Evolutionary conservation across 768 basidiomycete species (phyloP).

Genomic region (Saitozyma podzolica): DNA sequence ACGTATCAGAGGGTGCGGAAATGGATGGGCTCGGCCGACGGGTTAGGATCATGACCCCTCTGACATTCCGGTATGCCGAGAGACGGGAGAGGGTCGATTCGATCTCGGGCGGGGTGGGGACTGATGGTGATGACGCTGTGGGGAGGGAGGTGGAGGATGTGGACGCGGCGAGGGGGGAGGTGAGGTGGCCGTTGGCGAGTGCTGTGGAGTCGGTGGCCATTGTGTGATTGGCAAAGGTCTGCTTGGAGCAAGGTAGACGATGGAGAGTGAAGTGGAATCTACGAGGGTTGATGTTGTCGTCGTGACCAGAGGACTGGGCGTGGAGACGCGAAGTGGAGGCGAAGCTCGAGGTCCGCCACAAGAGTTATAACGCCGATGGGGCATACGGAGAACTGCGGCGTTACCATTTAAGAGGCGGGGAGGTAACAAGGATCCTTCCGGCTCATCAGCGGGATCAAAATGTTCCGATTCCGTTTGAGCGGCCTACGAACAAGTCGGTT

Average conservation of each 20-base stretch:
- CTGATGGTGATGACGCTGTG: background rate
- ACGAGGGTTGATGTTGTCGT: background rate
- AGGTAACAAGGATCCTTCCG: too few species aligned
- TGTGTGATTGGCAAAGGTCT: too few species aligned
- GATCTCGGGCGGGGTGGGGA: conserved; percentile 69
- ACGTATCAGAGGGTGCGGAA: too few species aligned
- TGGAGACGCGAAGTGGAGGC: background rate
- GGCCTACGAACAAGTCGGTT: too few species aligned
- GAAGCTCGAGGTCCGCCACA: background rate
- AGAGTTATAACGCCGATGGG: too few species aligned
- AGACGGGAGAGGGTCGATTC: conserved; percentile 75
- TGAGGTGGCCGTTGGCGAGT: too few species aligned
- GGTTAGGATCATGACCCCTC: conserved; percentile 81
- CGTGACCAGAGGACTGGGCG: background rate
- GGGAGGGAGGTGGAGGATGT: too few species aligned
- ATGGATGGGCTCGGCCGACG: conserved; percentile 46
- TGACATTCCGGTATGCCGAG: conserved; percentile 77
- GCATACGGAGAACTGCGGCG: conserved; percentile 2
- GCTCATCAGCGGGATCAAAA: background rate
- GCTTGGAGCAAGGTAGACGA: too few species aligned
- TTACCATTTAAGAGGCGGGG: background rate
- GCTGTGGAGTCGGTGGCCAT: too few species aligned
- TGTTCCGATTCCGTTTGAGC: too few species aligned
- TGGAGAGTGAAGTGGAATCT: too few species aligned
- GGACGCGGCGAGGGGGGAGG: too few species aligned